Evolutionary conservation across 495 filamentous ascomycete genomes (phyloP), one percentile per base, ranked within the genome.

Genomic region (Daldinia bambusicola): DNA sequence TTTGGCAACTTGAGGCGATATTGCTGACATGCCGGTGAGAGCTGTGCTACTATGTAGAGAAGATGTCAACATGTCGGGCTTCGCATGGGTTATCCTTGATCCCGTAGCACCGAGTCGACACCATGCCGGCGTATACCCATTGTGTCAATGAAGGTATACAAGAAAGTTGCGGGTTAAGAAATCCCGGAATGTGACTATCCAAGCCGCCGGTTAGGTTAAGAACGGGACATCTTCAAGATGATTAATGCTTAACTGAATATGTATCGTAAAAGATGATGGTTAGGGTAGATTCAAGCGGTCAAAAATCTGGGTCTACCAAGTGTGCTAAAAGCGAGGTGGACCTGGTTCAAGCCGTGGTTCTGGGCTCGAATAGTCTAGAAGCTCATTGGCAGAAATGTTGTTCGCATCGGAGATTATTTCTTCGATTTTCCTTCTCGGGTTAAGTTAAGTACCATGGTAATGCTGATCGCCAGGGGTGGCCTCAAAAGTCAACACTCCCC

Each of bases 361-460:
- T 37, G 36, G 9, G 43, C 30, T 30, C 31, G 55, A 66, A 41
- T 51, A 63, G 20, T 63, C 55, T 63, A 58, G 65, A 72, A 68
- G 64, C 61, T 51, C 34, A 72, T 72, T 72, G 70, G 70, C 22
- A 26, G 48, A 26, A 58, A 41, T 64, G 50, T 40, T 43, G 48
- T 72, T 72, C 31, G 55, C 61, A 61, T 72, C 65, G 65, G 70
- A 64, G 64, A 67, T 68, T 72, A 56, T 61, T 55, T 14, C 45
- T 60, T 37, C 58, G 18, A 55, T 48, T 65, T 63, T 62, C 43
- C 55, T 38, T 62, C 41, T 30, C 13, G 59, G 69, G 63, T 26
- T 63, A 60, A 71, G 68, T 26, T 26, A 26, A 26, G 26, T 26
- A 26, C 26, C 3, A 41, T 56, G 34, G 43, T 41, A 22, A 59